Conservation (phyloP, 2,329 filamentous ascomycete genomes). For the Pseudogymnoascus sp. region DNA sequence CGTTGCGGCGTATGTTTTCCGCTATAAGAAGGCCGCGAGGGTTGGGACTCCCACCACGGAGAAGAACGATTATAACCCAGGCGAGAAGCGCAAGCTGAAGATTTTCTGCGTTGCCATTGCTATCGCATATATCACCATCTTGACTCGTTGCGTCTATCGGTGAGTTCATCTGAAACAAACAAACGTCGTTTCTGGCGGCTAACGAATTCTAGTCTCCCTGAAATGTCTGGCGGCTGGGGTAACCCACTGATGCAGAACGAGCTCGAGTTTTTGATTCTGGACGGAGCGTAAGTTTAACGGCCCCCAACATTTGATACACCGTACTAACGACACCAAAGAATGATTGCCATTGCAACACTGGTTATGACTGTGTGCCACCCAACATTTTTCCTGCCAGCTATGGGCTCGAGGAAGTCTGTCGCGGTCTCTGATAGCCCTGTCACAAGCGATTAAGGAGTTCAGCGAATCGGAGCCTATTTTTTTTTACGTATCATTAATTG, state of each 20-base stretch:
- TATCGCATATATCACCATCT: slow-evolving; percentile 16
- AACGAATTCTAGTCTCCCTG: slow-evolving; percentile 35
- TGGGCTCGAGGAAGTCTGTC: slow-evolving; percentile 1
- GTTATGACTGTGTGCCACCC: slow-evolving; percentile 48
- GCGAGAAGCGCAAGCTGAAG: slow-evolving; percentile 10
- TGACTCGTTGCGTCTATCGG: slow-evolving; percentile 22
- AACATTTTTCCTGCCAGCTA: slow-evolving; percentile 39
- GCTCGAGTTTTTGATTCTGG: slow-evolving; percentile 51
- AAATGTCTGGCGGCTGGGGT: slow-evolving; percentile 59
- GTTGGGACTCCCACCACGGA: neutral
- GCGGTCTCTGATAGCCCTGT: neutral
- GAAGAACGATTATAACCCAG: neutral
- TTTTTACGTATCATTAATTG: neutral
- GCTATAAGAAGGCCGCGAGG: neutral
- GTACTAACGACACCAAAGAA: slow-evolving; percentile 26
- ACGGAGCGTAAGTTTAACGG: slow-evolving; percentile 39
- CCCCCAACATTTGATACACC: neutral
- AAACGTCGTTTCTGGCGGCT: slow-evolving; percentile 14
- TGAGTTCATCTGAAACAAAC: neutral
- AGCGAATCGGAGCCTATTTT: neutral
- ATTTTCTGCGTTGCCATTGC: slow-evolving; percentile 18
- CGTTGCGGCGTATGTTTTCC: slow-evolving; percentile 13
- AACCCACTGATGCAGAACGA: slow-evolving; percentile 58
- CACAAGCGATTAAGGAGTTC: neutral
- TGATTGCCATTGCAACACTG: slow-evolving; percentile 43